A percentile compares a stretch with the other conserved stretches of the same genome.
phyloP scores from a whole-genome alignment of 2,329 filamentous ascomycete species.

The Pseudogymnoascus verrucosus region DNA sequence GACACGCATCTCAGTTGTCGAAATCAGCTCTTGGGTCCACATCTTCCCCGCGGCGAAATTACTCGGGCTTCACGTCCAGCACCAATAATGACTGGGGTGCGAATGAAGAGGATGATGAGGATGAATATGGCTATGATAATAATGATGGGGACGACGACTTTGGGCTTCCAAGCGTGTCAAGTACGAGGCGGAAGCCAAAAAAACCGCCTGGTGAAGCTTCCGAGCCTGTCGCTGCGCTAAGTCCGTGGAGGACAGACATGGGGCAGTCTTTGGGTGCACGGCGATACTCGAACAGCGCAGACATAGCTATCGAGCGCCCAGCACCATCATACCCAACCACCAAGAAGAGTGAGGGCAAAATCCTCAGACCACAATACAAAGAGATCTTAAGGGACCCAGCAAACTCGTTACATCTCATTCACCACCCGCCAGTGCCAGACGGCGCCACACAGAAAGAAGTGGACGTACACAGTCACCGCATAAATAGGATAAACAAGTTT shows the following conservation, averaged over 20 bases:
- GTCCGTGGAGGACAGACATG: slow-evolving; percentile 32
- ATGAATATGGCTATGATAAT: slow-evolving; percentile 68
- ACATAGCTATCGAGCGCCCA: slow-evolving; percentile 87
- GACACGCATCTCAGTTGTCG: slow-evolving; percentile 48
- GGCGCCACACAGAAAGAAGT: slow-evolving; percentile 75
- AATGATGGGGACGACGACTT: slow-evolving; percentile 86
- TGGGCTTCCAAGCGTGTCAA: slow-evolving; percentile 84
- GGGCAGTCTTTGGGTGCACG: slow-evolving; percentile 36
- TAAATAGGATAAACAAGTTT: slow-evolving; percentile 96
- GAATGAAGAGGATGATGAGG: slow-evolving; percentile 59
- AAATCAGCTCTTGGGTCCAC: slow-evolving; percentile 43
- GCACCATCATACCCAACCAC: slow-evolving; percentile 76
- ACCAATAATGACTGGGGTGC: slow-evolving; percentile 77
- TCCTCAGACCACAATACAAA: slow-evolving; percentile 93
- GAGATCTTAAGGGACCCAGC: slow-evolving; percentile 85
- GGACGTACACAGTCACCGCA: slow-evolving; percentile 78
- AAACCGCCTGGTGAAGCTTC: slow-evolving; percentile 20
- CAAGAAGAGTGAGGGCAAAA: slow-evolving; percentile 89
- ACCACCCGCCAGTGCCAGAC: slow-evolving; percentile 66
- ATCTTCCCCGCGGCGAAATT: slow-evolving; percentile 64
- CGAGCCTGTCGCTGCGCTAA: slow-evolving; percentile 23
- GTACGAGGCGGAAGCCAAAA: slow-evolving; percentile 70
- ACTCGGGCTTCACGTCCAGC: slow-evolving; percentile 72
- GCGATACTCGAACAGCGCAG: slow-evolving; percentile 74
- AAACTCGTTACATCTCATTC: slow-evolving; percentile 90